Evolutionary conservation across 352 stramenopile genomes (phyloP), one percentile per base, ranked within the genome.

Genomic region (Halophytophthora batemanensis): DNA sequence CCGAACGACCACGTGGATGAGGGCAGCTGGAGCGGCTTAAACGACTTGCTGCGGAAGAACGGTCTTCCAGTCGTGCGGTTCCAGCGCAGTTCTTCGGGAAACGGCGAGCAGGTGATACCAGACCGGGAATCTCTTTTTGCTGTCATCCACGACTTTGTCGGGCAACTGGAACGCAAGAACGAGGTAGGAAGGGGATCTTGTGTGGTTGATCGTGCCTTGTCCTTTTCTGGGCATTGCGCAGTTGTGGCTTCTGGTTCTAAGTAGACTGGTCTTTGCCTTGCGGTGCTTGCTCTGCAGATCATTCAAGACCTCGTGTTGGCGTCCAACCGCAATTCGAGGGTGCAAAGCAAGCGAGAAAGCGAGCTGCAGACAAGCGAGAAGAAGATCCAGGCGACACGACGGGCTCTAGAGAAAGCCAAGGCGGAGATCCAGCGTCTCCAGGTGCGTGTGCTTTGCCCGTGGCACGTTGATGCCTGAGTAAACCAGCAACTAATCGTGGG

Each of bases 261-360:
- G 8, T 45, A 11, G 43, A 43, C 41, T 67, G 21, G 61, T 25
- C n/a, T 5, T 1, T 25, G 0, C 50, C 13, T 51, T 49, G 38
- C 23, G n/a, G n/a, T 69, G 22, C 48, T 23, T 10, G 44, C 38
- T 6, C 12, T 38, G 29, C 35, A 93, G 80, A 79, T 75, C 19
- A 91, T 93, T 41, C 74, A 93, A 65, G 74, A 91, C 34, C 54
- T 93, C 31, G 69, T 90, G 31, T 59, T 93, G 21, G 57, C 84
- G 13, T 86, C 79, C 4, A 86, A 87, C 25, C 67, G 69, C 14
- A 83, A 64, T 29, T 82, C 76, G 17, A 72, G 75, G 51, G 69
- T 72, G 5, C 76, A 73, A 40, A 79, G 43, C 44, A 72, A 71
- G 50, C 53, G 51, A 22, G 77, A 93, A 21, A 53, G 56, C 0